Percentiles rank a stretch among this genome's conserved stretches.
Evolutionary conservation across 345 rosid species (phyloP).

Genomic region (Boechera stricta): DNA sequence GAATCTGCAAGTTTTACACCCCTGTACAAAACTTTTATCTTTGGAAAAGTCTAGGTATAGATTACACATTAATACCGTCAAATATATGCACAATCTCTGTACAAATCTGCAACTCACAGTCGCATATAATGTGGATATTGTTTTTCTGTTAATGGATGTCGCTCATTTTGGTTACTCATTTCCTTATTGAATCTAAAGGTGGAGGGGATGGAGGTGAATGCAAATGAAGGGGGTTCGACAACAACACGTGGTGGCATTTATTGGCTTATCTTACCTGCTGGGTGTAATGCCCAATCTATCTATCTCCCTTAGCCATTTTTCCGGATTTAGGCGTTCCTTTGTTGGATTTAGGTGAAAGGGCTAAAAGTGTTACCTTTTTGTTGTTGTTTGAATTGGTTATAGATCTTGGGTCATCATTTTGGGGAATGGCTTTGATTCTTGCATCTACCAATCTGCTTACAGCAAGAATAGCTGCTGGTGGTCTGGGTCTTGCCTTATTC

Average conservation of each 20-base stretch:
- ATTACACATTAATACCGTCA: neutral
- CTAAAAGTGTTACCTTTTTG: neutral
- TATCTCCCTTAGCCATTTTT: constrained; percentile 14
- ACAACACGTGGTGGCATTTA: constrained; percentile 90
- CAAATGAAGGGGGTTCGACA: constrained; percentile 96
- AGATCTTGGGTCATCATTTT: constrained; percentile 99
- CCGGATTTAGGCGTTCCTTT: neutral
- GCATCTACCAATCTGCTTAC: constrained; percentile 86
- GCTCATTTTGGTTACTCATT: neutral
- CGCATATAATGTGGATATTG: neutral
- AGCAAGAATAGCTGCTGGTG: constrained; percentile 94
- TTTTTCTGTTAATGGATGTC: neutral
- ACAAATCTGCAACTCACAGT: constrained; percentile 5
- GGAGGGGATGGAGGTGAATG: constrained; percentile 93
- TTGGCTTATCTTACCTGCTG: constrained; percentile 96
- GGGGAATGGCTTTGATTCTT: constrained; percentile 98
- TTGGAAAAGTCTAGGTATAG: neutral
- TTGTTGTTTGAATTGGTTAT: constrained; percentile 34
- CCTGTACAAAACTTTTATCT: neutral
- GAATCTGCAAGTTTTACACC: neutral
- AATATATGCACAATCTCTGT: neutral
- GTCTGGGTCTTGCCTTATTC: constrained; percentile 74
- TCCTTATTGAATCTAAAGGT: constrained; percentile 58
- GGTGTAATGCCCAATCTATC: constrained; percentile 65
- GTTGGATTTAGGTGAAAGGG: neutral